phyloP scores from a whole-genome alignment of 2,329 filamentous ascomycete genomes.

The Botrytis fabae region DNA sequence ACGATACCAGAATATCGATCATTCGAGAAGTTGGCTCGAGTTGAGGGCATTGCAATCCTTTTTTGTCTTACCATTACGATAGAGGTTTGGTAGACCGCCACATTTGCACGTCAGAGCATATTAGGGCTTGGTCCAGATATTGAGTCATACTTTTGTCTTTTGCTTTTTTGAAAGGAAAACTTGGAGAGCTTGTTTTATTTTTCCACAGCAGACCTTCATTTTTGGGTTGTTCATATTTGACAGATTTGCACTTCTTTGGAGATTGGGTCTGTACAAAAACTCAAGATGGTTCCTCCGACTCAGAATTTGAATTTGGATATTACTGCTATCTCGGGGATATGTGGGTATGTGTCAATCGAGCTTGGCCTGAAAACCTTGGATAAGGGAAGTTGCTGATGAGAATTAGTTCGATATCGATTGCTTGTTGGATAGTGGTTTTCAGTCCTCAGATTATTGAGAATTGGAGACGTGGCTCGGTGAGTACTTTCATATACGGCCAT shows the following conservation, averaged over 20 bases:
- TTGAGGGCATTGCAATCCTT: background rate
- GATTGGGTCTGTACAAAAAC: background rate
- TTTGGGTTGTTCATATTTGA: background rate
- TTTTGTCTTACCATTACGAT: background rate
- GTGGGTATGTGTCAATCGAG: constrained; percentile 58
- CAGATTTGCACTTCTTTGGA: background rate
- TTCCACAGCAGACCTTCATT: background rate
- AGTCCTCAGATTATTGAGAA: constrained; percentile 96
- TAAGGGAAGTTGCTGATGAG: constrained; percentile 22
- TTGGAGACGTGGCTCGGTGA: constrained; percentile 70
- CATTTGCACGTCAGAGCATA: background rate
- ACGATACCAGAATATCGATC: background rate
- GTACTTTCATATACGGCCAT: background rate
- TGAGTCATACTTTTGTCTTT: background rate
- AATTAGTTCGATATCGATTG: constrained; percentile 84
- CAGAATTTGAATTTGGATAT: constrained; percentile 71
- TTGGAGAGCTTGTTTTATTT: no score
- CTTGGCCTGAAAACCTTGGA: background rate
- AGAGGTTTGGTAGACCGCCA: constrained; percentile 15
- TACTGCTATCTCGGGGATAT: constrained; percentile 89
- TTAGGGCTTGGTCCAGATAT: background rate
- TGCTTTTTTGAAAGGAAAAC: background rate
- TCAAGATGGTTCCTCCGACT: constrained; percentile 48
- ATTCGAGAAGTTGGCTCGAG: constrained; percentile 17
- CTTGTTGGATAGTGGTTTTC: constrained; percentile 95